Evolutionary conservation across 306 rosid genomes (phyloP).

Genomic region (Cucurbita moschata): DNA sequence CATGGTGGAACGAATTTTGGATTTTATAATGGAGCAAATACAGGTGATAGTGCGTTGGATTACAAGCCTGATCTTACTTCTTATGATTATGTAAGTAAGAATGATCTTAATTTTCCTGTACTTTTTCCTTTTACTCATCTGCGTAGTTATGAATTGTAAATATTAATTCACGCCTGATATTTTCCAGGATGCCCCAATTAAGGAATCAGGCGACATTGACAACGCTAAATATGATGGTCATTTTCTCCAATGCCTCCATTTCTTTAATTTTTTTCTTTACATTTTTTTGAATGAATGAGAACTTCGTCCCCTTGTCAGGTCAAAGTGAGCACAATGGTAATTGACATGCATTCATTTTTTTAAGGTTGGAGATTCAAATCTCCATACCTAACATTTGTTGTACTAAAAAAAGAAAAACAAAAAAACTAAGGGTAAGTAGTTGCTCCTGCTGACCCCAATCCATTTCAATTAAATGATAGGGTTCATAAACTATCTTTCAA

Average conservation of each 20-base stretch:
- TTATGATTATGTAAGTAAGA: constrained; percentile 81
- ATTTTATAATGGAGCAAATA: constrained; percentile 81
- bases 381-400: too few relatives aligned
- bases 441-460: background rate
- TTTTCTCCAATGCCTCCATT: background rate
- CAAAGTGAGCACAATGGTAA: too few relatives aligned
- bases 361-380: too few relatives aligned
- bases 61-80: constrained; percentile 88
- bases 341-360: too few relatives aligned
- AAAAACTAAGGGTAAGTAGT: background rate
- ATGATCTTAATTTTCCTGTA: constrained; percentile 2
- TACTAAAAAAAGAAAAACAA: too few relatives aligned
- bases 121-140: background rate
- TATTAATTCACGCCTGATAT: background rate
- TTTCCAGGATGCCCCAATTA: constrained; percentile 88
- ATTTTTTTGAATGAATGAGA: background rate
- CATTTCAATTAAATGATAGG: background rate
- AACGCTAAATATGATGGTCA: constrained; percentile 68
- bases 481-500: background rate
- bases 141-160: background rate
- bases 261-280: background rate
- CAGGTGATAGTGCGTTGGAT: constrained; percentile 44
- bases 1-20: constrained; percentile 97
- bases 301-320: background rate
- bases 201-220: constrained; percentile 76